Base-by-base conservation (phyloP, 148 eudicot species). In the Silene latifolia region DNA sequence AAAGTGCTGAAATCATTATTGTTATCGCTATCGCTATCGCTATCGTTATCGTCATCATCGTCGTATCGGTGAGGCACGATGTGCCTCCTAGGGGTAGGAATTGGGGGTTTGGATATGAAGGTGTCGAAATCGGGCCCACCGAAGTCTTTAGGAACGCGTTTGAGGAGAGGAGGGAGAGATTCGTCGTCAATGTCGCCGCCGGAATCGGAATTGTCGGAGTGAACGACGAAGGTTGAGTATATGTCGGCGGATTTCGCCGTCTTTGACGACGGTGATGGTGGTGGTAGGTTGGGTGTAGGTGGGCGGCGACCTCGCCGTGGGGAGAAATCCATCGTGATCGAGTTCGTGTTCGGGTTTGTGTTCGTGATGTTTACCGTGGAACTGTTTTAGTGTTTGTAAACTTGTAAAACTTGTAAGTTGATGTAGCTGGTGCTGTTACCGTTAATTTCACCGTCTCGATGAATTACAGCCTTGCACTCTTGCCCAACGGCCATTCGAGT, bases 131-230 rank as follows among this genome's bases (percentile, higher is more conserved):
- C 84, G 10, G 73, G 82, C 21, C 82, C 83, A 25, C 93, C 99
- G 76, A 95, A 95, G 85, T 92, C 99, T 72, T 92, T 88, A 3
- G 99, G 99, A n/a, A 95, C 82, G 80, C 92, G 92, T 62, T 92
- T 89, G 69, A 95, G 87, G 17, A 95, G 87, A 65, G 97, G 94
- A 67, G 99, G 99, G 32, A 95, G 96, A 51, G 90, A 89, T 3
- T 83, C 76, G 72, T 87, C 87, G 42, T 87, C 89, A 1, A 86
- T 81, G 13, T 85, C 88, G 59, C 78, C 77, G 14, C 15, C 79
- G 53, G 70, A 75, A 24, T 77, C 73, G 47, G 65, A 83, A 78
- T 67, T 77, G 80, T 58, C 74, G 82, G 79, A 83, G 70, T 81
- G 78, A 67, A 87, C 82, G 69, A 85, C 71, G 32, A 87, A 87